Evolutionary conservation across 352 stramenopile genomes (phyloP), one percentile per base, ranked within the genome.

Genomic region (Thalassiosira mediterranea): DNA sequence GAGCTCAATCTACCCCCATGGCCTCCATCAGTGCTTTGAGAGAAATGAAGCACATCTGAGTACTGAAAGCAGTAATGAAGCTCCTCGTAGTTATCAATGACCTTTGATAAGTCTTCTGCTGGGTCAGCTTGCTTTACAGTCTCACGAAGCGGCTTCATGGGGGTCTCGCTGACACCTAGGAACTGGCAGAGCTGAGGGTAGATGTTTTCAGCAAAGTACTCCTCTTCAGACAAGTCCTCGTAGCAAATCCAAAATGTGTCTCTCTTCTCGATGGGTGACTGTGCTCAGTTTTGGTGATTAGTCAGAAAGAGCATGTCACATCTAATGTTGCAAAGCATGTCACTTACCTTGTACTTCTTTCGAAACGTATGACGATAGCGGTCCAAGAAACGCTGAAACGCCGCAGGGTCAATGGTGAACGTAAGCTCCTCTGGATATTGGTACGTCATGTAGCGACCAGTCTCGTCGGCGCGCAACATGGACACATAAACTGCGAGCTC

Each of bases 401-500:
- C 25, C 48, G 65, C 65, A 28, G 59, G 57, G 37, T 81, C 65
- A 28, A 81, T 59, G 19, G 54, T n/a, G 10, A 81, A 34, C 3
- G 42, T 77, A 17, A 81, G 47, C 25, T 72, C 40, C 15, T 63
- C 3, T n/a, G 72, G 72, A 68, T 81, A 81, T 2, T 15, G 17
- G 31, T 65, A 44, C 21, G 48, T 73, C 65, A 83, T 79, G 68
- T 83, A 83, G 1, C 11, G 19, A 28, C 67, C 67, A 25, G 74
- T 83, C 1, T 49, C 11, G 4, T 77, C 65, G 25, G 61, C 74
- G n/a, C 74, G 52, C 5, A 65, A n/a, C 66, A 74, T 74, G 0
- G 67, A 79, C 7, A 83, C 54, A 44, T 52, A 83, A 0, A 78
- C 66, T n/a, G 74, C 74, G 0, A 83, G 31, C 19, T 78, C 66